Percentiles rank a stretch among this genome's conserved stretches.
These are phyloP conservation scores for Panicum virgatum DNA, from an alignment of 202 grass and related monocot genomes.

Conservation along the genomic window DNA sequence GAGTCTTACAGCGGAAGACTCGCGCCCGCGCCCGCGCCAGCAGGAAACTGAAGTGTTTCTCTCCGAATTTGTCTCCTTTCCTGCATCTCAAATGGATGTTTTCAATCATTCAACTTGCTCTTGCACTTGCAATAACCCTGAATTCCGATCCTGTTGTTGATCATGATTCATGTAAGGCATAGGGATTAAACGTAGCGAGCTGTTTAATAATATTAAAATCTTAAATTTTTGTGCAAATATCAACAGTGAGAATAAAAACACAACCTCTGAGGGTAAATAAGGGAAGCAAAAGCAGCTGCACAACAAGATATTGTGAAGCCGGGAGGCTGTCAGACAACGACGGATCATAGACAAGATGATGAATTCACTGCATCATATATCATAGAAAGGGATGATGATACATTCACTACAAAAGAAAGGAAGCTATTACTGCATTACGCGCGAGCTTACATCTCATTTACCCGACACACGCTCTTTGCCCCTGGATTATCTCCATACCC, in stretches of 20 bases:
- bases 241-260: not conserved
- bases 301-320: not conserved
- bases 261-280: not conserved
- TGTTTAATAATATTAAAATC: not conserved
- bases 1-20: too few relatives aligned
- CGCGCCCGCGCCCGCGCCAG: too few relatives aligned
- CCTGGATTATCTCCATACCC: conserved; percentile 11
- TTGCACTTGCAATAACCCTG: too few relatives aligned
- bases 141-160: too few relatives aligned
- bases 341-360: not conserved
- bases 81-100: too few relatives aligned
- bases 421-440: not conserved
- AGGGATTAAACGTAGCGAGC: not conserved
- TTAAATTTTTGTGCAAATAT: not conserved
- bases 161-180: too few relatives aligned
- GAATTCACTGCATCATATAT: conserved; percentile 15
- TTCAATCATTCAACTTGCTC: too few relatives aligned
- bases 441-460: conserved; percentile 41
- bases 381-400: not conserved
- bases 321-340: not conserved
- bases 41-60: too few relatives aligned
- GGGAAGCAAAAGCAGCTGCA: not conserved
- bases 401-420: conserved; percentile 16
- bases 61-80: too few relatives aligned
- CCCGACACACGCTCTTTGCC: conserved; percentile 34